phyloP scores from a whole-genome alignment of 306 rosid species.

The Oxytropis ochrocephala region DNA sequence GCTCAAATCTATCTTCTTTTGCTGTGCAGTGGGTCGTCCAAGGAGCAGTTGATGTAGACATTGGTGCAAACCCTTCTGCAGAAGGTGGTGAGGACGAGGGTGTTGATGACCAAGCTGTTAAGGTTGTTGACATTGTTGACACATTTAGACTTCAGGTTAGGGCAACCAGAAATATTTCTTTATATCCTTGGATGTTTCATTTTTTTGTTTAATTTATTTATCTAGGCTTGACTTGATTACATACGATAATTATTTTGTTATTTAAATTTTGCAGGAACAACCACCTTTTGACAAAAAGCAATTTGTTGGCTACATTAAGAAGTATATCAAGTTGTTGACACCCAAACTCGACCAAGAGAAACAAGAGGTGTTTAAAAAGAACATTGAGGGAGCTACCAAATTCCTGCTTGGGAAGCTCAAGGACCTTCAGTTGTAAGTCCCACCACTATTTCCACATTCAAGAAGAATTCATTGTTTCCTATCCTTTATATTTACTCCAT shows the following conservation, averaged over 20 bases:
- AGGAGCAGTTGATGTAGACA: slow-evolving; percentile 75
- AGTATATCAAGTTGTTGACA: slow-evolving; percentile 58
- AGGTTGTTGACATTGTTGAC: slow-evolving; percentile 41
- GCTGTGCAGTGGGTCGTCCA: slow-evolving; percentile 64
- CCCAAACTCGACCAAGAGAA: slow-evolving; percentile 47
- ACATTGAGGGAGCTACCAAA: slow-evolving; percentile 73
- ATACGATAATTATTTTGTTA: not conserved
- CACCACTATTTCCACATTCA: not conserved
- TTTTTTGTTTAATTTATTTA: not conserved
- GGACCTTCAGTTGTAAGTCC: slow-evolving; percentile 73
- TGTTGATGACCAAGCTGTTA: slow-evolving; percentile 68
- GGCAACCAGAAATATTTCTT: not conserved
- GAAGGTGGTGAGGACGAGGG: slow-evolving; percentile 82
- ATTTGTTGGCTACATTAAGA: slow-evolving; percentile 55
- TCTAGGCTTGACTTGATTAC: not conserved
- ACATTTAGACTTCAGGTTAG: slow-evolving; percentile 34
- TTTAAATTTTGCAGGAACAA: slow-evolving; percentile 53
- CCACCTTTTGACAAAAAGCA: slow-evolving; percentile 74
- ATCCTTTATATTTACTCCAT: not conserved
- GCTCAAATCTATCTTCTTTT: not conserved
- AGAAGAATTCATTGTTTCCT: not conserved
- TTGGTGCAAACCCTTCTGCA: slow-evolving; percentile 96
- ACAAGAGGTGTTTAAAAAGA: slow-evolving; percentile 49
- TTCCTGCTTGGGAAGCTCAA: slow-evolving; percentile 55
- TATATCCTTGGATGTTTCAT: not conserved